Conservation (phyloP, 768 basidiomycete genomes). For the Chalciporus pseudorubinellus region DNA sequence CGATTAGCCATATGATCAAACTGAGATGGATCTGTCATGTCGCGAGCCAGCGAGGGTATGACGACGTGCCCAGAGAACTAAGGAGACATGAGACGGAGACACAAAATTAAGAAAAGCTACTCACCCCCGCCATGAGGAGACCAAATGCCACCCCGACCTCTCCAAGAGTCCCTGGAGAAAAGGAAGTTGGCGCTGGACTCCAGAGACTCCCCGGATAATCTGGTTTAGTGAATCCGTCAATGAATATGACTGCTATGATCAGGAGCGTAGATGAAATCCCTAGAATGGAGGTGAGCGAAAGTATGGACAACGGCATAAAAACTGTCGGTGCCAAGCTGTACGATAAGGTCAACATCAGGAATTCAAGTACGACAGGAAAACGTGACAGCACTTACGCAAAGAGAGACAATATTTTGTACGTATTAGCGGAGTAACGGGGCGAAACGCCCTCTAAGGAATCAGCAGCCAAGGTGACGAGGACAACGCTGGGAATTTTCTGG, state of each 20-base stretch:
- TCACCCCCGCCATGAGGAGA: conserved; percentile 87
- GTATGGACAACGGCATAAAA: conserved; percentile 79
- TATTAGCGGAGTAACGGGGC: conserved; percentile 61
- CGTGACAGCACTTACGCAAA: conserved; percentile 50
- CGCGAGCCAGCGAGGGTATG: conserved; percentile 84
- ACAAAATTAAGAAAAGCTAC: conserved; percentile 18
- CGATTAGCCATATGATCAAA: conserved; percentile 83
- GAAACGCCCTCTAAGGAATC: conserved; percentile 78
- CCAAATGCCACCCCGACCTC: conserved; percentile 82
- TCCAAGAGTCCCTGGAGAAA: conserved; percentile 48
- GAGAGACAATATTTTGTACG: conserved; percentile 75
- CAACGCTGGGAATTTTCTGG: conserved; percentile 50
- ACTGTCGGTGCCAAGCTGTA: conserved; percentile 77
- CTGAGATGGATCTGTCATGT: conserved; percentile 80
- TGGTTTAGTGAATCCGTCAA: conserved; percentile 76
- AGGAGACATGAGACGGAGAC: not conserved
- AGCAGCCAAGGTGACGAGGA: conserved; percentile 85
- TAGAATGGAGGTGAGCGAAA: conserved; percentile 86
- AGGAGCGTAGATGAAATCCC: conserved; percentile 78
- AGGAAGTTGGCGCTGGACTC: conserved; percentile 65
- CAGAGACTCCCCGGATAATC: conserved; percentile 80
- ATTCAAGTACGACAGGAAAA: not conserved
- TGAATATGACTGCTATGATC: conserved; percentile 71
- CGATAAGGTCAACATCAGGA: conserved; percentile 1
- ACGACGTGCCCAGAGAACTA: conserved; percentile 92